Evolutionary conservation across 73 alveolate species (phyloP), one percentile per base, ranked within the genome.

Genomic region (Paramecium octaurelia): DNA sequence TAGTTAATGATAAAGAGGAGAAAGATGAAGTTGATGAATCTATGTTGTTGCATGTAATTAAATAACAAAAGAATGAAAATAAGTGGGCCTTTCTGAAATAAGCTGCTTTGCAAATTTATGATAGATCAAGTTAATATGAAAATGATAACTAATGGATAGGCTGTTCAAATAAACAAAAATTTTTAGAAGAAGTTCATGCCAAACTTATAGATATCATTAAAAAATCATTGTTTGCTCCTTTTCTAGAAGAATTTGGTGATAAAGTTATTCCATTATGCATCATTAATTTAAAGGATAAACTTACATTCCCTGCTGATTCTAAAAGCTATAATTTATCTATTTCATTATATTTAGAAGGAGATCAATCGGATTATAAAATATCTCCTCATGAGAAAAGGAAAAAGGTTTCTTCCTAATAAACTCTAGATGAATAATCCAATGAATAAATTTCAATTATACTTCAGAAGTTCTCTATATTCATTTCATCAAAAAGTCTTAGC

Each of bases 241-340:
- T 80, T 35, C 9, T 80, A 9, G 91, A 80, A 46, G 91, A 80
- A 24, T 80, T 31, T 46, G 91, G 91, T 12, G 91, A 80, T 80
- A 31, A 14, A 23, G 21, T 80, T 44, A 21, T 80, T 10, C 75
- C 70, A 43, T 24, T 20, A 40, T 80, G 91, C 24, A 43, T 80
- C 4, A 80, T 80, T 1, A 40, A 80, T 46, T 6, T 80, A 1
- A 80, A 80, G 23, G 91, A 80, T 44, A 80, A 80, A 80, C 10
- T 73, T 29, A 36, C 84, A 31, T 64, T 31, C 31, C 84, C 84
- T 34, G 20, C 24, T 6, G 84, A 64, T 11, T 12, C 48, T 27
- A 64, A 64, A 64, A 31, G 6, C 12, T 34, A 64, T 34, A 64
- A 64, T 64, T 64, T 64, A 34, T 31, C 84, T 6, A 64, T 64